Percentiles rank a stretch among this genome's conserved stretches.
phyloP scores from a whole-genome alignment of 2,329 filamentous ascomycete genomes.

The Phymatotrichopsis omnivora region DNA sequence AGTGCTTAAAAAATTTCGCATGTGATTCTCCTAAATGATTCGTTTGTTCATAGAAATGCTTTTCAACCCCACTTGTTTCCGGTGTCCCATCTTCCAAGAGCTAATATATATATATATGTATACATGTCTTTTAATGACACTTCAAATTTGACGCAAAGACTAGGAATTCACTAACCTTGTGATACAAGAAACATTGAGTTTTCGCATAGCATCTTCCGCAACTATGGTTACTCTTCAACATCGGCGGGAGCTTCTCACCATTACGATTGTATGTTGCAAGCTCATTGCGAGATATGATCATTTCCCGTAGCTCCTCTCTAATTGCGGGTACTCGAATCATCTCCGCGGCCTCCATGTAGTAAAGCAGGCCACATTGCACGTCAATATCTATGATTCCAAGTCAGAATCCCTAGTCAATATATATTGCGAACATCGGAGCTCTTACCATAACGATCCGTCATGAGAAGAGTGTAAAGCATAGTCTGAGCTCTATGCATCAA shows the following conservation, averaged over 20 bases:
- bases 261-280: constrained; percentile 77
- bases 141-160: neutral
- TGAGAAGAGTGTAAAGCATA: constrained; percentile 79
- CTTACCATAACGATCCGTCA: constrained; percentile 78
- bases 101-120: constrained; percentile 10
- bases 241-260: constrained; percentile 69
- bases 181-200: constrained; percentile 82
- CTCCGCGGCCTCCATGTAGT: constrained; percentile 86
- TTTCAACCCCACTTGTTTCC: constrained; percentile 68
- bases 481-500: constrained; percentile 80
- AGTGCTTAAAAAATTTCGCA: constrained; percentile 80
- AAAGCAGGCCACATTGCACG: constrained; percentile 79
- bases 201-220: constrained; percentile 88
- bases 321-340: constrained; percentile 77
- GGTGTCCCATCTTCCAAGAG: constrained; percentile 66
- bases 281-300: constrained; percentile 93
- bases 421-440: constrained; percentile 9
- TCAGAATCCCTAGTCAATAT: constrained; percentile 24
- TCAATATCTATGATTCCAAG: constrained; percentile 55
- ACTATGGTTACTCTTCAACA: constrained; percentile 70
- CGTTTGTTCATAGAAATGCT: constrained; percentile 73
- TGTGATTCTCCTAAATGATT: constrained; percentile 64
- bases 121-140: neutral
- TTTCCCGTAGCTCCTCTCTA: constrained; percentile 79
- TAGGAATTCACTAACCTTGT: constrained; percentile 51